phyloP scores from a whole-genome alignment of 495 filamentous ascomycete genomes.

The Lophiotrema nucula region DNA sequence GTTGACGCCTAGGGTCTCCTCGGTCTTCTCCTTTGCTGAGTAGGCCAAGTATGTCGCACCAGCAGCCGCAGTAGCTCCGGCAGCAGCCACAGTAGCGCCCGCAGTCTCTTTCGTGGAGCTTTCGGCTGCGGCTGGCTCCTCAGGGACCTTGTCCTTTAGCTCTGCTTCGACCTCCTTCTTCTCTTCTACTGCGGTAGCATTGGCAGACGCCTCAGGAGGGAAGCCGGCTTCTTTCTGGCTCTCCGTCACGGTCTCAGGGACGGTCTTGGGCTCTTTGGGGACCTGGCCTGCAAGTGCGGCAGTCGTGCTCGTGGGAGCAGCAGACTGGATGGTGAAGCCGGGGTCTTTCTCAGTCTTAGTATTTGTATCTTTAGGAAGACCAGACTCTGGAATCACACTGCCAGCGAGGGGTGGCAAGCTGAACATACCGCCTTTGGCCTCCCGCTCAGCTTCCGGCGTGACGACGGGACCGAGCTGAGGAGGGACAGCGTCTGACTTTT shows the following conservation, averaged over 20 bases:
- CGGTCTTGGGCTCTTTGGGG: conserved; percentile 56
- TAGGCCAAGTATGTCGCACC: conserved; percentile 18
- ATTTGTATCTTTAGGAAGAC: conserved; percentile 64
- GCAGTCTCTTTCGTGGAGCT: neutral
- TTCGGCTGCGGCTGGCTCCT: conserved; percentile 35
- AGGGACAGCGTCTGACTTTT: conserved; percentile 56
- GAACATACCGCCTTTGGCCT: conserved; percentile 54
- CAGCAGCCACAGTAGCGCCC: conserved; percentile 6
- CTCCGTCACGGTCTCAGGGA: conserved; percentile 25
- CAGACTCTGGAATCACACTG: conserved; percentile 81
- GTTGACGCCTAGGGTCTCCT: conserved; percentile 20
- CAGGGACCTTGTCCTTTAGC: conserved; percentile 28
- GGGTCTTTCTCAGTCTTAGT: conserved; percentile 44
- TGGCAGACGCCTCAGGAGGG: conserved; percentile 24
- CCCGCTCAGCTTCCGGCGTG: conserved; percentile 47
- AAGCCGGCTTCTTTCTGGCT: conserved; percentile 28
- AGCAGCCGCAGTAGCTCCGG: conserved; percentile 7
- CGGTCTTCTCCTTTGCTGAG: conserved; percentile 35
- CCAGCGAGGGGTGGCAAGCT: conserved; percentile 60
- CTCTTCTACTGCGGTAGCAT: conserved; percentile 27
- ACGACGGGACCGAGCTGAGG: conserved; percentile 48
- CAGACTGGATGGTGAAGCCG: conserved; percentile 65
- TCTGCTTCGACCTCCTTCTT: conserved; percentile 30
- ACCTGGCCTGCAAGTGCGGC: conserved; percentile 67
- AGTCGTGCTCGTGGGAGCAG: conserved; percentile 68